A percentile compares a stretch with the other conserved stretches of the same genome.
Evolutionary conservation across 345 rosid genomes (phyloP).

Genomic region (Syzygium aqueum): DNA sequence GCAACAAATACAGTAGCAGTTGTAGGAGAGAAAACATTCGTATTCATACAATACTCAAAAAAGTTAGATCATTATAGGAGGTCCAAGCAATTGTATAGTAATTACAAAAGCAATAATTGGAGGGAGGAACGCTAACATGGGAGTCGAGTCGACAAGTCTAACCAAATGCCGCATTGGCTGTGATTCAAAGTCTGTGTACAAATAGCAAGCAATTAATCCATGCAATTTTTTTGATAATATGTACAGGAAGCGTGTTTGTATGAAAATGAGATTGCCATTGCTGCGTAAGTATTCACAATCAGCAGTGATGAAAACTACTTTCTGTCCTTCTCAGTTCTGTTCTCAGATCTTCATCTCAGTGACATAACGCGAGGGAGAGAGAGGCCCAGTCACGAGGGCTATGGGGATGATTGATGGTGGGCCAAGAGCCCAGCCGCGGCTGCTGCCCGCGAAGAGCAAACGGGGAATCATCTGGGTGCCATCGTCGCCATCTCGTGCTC

Average conservation of each 20-base stretch:
- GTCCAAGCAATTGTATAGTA: background rate
- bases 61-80: background rate
- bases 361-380: background rate
- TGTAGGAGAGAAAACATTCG: background rate
- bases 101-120: background rate
- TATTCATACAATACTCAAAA: background rate
- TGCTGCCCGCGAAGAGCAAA: background rate
- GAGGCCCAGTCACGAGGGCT: background rate
- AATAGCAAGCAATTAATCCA: background rate
- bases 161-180: conserved; percentile 1
- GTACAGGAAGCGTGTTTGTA: background rate
- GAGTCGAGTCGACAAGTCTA: background rate
- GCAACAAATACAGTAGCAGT: background rate
- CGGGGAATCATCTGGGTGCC: too few relatives aligned
- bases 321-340: background rate
- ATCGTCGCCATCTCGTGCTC: too few relatives aligned
- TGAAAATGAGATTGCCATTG: background rate
- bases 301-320: background rate
- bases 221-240: background rate
- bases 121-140: background rate
- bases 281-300: background rate
- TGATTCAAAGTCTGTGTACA: background rate
- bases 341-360: background rate
- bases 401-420: background rate
- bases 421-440: background rate